These are phyloP conservation scores for Hyaloscypha variabilis DNA, from an alignment of 495 filamentous ascomycete species.

Conservation along the genomic window DNA sequence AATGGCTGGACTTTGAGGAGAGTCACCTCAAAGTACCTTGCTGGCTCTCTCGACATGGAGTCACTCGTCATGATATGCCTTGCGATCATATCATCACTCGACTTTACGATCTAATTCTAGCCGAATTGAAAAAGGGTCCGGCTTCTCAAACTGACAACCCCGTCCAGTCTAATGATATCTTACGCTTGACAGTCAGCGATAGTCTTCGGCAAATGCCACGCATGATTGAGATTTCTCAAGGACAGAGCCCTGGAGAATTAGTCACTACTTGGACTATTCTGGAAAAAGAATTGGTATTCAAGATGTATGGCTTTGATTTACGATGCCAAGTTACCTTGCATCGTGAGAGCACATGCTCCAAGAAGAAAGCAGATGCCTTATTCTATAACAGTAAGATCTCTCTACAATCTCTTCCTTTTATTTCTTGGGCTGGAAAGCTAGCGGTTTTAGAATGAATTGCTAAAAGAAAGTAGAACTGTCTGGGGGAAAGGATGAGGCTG, in stretches of 20 bases:
- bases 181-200: not conserved
- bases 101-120: slow-evolving; percentile 17
- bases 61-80: not conserved
- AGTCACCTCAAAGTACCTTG: slow-evolving; percentile 14
- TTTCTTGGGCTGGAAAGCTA: not conserved
- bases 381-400: not conserved
- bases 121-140: slow-evolving; percentile 3
- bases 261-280: slow-evolving; percentile 10
- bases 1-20: slow-evolving; percentile 17
- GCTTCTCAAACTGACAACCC: not conserved
- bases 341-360: slow-evolving; percentile 18
- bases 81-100: slow-evolving; percentile 20
- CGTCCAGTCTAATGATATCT: not conserved
- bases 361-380: slow-evolving; percentile 11
- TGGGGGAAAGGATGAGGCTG: not conserved
- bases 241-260: slow-evolving; percentile 5
- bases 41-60: not conserved
- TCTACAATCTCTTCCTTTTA: not conserved
- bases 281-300: slow-evolving; percentile 9
- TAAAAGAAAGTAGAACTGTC: not conserved
- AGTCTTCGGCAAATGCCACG: slow-evolving; percentile 25
- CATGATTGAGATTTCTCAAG: slow-evolving; percentile 8
- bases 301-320: slow-evolving; percentile 12
- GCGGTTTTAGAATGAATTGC: no score
- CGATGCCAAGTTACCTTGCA: slow-evolving; percentile 20